phyloP scores from a whole-genome alignment of 345 rosid genomes.

The Pistacia atlantica region DNA sequence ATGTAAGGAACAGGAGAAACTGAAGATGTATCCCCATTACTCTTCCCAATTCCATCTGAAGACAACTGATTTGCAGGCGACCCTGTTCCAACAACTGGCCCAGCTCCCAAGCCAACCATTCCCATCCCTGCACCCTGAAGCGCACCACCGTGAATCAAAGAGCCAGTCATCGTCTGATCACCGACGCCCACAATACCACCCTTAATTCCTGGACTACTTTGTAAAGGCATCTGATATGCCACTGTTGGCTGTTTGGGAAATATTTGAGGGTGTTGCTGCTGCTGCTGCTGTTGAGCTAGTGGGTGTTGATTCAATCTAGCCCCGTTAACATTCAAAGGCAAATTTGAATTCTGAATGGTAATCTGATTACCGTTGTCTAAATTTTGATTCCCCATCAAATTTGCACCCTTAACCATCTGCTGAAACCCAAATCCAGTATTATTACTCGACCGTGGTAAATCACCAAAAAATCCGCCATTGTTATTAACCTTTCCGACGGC shows the following conservation, averaged over 20 bases:
- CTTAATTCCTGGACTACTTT: conserved; percentile 59
- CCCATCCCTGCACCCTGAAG: conserved; percentile 61
- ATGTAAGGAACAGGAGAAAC: conserved; percentile 78
- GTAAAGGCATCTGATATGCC: conserved; percentile 54
- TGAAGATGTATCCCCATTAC: conserved; percentile 77
- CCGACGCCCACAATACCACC: conserved; percentile 58
- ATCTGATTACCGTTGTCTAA: conserved; percentile 37
- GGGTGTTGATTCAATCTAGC: conserved; percentile 56
- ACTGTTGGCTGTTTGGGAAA: conserved; percentile 60
- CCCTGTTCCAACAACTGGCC: conserved; percentile 39
- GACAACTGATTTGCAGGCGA: conserved; percentile 80
- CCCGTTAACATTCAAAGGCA: conserved; percentile 65
- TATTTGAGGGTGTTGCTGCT: conserved; percentile 48
- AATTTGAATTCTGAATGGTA: conserved; percentile 54
- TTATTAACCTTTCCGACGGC: conserved; percentile 35
- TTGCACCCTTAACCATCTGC: conserved; percentile 40
- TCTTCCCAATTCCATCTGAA: conserved; percentile 77
- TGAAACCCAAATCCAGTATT: conserved; percentile 55
- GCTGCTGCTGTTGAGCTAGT: conserved; percentile 34
- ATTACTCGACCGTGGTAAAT: conserved; percentile 30
- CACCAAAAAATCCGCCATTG: conserved; percentile 53
- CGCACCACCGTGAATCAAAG: conserved; percentile 48
- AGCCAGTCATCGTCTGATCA: conserved; percentile 50
- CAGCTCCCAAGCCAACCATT: conserved; percentile 60
- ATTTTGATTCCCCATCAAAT: conserved; percentile 36